Evolutionary conservation across 2,329 filamentous ascomycete genomes (phyloP).

Genomic region (Monosporascus ibericus): DNA sequence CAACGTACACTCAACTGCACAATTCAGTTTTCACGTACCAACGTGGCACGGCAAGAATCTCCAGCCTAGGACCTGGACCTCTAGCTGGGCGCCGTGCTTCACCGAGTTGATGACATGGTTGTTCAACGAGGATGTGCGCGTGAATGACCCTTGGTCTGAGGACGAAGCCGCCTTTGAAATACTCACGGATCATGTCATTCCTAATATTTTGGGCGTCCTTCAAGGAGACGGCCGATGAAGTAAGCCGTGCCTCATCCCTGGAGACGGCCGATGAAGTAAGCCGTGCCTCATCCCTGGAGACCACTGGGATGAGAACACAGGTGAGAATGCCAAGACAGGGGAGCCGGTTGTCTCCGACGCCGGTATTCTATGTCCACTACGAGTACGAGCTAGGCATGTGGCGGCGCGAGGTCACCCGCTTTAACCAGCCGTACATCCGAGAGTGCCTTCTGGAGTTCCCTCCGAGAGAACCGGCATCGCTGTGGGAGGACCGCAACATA

Average conservation of each 20-base stretch:
- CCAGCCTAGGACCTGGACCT: constrained; percentile 26
- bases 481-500: constrained; percentile 26
- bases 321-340: constrained; percentile 20
- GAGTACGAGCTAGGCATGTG: constrained; percentile 5
- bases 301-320: constrained; percentile 32
- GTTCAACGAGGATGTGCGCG: constrained; percentile 16
- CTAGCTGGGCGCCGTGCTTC: constrained; percentile 32
- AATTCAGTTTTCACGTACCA: constrained; percentile 27
- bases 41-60: constrained; percentile 23
- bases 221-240: constrained; percentile 15
- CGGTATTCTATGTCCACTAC: constrained; percentile 20
- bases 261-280: constrained; percentile 22
- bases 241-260: constrained; percentile 25
- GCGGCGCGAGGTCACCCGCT: neutral
- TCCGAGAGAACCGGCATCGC: no score
- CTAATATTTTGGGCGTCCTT: constrained; percentile 14
- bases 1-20: neutral
- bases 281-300: constrained; percentile 29
- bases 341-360: constrained; percentile 28
- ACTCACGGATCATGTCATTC: constrained; percentile 20
- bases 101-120: constrained; percentile 19
- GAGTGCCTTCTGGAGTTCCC: neutral
- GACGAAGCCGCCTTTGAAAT: constrained; percentile 15
- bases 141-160: constrained; percentile 21
- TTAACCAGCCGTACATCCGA: neutral